Evolutionary conservation across 1,284 basidiomycete species (phyloP).

Genomic region (Cystobasidium slooffiae): DNA sequence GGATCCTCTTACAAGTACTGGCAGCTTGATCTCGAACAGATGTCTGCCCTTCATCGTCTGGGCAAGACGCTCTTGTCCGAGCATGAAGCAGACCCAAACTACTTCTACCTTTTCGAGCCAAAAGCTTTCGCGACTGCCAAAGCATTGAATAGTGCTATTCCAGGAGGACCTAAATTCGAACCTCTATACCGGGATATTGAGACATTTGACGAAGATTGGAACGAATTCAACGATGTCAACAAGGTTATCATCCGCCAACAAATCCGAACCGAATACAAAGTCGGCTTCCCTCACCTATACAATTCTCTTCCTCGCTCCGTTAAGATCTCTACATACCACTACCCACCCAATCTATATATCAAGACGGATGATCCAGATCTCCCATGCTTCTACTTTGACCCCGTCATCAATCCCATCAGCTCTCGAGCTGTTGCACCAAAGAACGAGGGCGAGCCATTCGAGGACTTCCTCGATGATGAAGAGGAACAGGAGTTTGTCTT

Average conservation of each 20-base stretch:
- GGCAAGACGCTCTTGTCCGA: constrained; percentile 92
- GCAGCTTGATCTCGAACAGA: constrained; percentile 87
- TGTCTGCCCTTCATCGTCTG: constrained; percentile 95
- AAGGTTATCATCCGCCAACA: constrained; percentile 99
- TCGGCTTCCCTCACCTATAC: constrained; percentile 98
- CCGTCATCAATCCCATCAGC: constrained; percentile 87
- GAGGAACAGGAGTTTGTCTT: constrained; percentile 83
- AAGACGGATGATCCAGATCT: constrained; percentile 98
- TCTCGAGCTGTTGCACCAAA: constrained; percentile 80
- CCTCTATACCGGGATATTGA: constrained; percentile 84
- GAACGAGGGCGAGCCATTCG: constrained; percentile 82
- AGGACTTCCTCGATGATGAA: constrained; percentile 79
- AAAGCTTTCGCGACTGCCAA: constrained; percentile 98
- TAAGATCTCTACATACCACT: constrained; percentile 87
- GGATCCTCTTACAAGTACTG: constrained; percentile 92
- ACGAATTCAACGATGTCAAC: constrained; percentile 99
- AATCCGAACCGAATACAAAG: constrained; percentile 98
- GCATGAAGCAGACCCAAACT: constrained; percentile 78
- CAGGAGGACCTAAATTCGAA: constrained; percentile 98
- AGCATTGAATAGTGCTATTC: constrained; percentile 92
- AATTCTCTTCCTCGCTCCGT: constrained; percentile 97
- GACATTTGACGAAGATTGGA: constrained; percentile 98
- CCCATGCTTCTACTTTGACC: constrained; percentile 99
- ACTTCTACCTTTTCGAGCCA: constrained; percentile 89
- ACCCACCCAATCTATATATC: constrained; percentile 96